Evolutionary conservation across 2,329 filamentous ascomycete genomes (phyloP).

Genomic region (Claviceps pazoutovae): DNA sequence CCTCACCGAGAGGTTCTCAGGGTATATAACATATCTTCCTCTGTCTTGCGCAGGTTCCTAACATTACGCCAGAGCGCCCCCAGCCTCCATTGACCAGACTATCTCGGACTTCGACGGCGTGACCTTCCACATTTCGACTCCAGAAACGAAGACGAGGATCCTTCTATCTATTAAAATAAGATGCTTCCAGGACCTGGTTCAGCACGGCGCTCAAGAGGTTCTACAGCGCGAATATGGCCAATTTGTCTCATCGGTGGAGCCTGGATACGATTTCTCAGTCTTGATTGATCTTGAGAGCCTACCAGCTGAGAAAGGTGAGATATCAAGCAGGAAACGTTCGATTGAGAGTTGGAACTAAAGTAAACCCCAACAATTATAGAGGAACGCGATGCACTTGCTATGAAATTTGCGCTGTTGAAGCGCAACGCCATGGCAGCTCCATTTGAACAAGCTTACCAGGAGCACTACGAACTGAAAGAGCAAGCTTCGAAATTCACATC

Average conservation of each 20-base stretch:
- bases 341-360: background rate
- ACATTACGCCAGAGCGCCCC: constrained; percentile 52
- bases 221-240: constrained; percentile 88
- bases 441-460: constrained; percentile 92
- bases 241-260: constrained; percentile 77
- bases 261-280: constrained; percentile 92
- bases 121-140: constrained; percentile 95
- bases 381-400: constrained; percentile 71
- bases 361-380: constrained; percentile 33
- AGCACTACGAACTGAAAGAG: constrained; percentile 74
- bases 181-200: constrained; percentile 83
- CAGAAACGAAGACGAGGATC: constrained; percentile 86
- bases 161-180: constrained; percentile 88
- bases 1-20: constrained; percentile 85
- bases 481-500: constrained; percentile 86
- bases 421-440: constrained; percentile 98
- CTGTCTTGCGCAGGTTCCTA: constrained; percentile 13
- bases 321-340: too few species aligned
- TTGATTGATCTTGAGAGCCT: constrained; percentile 78
- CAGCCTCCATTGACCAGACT: constrained; percentile 88
- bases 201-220: constrained; percentile 84
- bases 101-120: constrained; percentile 99
- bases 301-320: constrained; percentile 58
- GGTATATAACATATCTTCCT: constrained; percentile 32
- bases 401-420: constrained; percentile 81